Evolutionary conservation across 768 basidiomycete species (phyloP), one percentile per base, ranked within the genome.

Genomic region (Suillus brevipes): DNA sequence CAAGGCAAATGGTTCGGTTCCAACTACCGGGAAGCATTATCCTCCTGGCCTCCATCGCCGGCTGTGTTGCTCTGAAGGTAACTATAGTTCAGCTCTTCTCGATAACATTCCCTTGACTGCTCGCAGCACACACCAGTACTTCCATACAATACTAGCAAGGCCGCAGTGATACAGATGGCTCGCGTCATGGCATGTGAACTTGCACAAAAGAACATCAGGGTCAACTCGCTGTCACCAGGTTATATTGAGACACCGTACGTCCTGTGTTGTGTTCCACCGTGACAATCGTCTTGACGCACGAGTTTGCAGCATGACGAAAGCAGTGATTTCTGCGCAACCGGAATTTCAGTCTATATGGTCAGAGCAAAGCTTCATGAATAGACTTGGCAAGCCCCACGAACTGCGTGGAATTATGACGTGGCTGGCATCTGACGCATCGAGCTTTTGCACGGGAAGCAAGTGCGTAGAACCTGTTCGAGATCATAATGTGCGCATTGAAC

Each of bases 381-480:
- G 89, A 36, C 81, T 90, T 63, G 89, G 88, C 16, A 75, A 85
- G 47, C 82, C 86, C 4, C 87, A 89, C 67, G 88, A 90, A 72
- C 73, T 89, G 64, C 79, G 89, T 23, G 89, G 89, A 5, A 86
- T 89, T 20, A 75, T 84, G 47, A 76, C 83, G 3, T 90, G 89
- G 88, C 75, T 91, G 61, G 85, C 89, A 25, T 84, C 83, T 67
- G 87, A 89, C 68, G 88, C 89, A 45, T 87, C 86, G 23, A 86
- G 83, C 55, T 89, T 87, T 72, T 89, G 87, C 70, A 90, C 89
- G 0, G 88, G 89, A 14, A 89, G 88, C 86, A 87, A 90, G 89
- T 89, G 71, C 70, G 87, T 84, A 40, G n/a, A 28, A 25, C n/a
- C 16, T 28, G 31, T 36, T 56, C 9, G 23, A 45, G 47, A 42